Conservation (phyloP, 2,329 filamentous ascomycete genomes). For the Colletotrichum lini region DNA sequence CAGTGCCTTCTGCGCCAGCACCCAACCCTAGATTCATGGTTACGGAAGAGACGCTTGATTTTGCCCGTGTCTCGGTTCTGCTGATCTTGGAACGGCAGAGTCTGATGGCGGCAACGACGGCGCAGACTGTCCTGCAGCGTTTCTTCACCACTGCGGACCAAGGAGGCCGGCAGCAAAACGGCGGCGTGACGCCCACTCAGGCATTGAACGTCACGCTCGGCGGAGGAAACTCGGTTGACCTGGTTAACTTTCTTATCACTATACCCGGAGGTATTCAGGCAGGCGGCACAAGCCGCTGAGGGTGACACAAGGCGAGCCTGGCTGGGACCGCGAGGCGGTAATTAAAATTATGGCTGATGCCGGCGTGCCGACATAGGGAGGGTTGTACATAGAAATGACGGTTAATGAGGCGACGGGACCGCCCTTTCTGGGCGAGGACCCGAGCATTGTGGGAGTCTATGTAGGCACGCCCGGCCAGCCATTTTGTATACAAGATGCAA, state of each 20-base stretch:
- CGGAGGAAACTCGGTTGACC: conserved; percentile 62
- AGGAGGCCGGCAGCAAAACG: conserved; percentile 48
- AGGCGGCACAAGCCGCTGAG: conserved; percentile 31
- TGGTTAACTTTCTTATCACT: conserved; percentile 63
- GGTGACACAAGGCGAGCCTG: conserved; percentile 43
- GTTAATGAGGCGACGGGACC: conserved; percentile 35
- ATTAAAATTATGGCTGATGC: conserved; percentile 34
- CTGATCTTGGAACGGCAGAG: conserved; percentile 72
- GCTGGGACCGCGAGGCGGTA: conserved; percentile 19
- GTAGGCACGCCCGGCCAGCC: conserved; percentile 40
- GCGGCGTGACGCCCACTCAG: conserved; percentile 50
- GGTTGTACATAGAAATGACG: conserved; percentile 37
- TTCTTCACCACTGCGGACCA: conserved; percentile 64
- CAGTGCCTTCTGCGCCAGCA: conserved; percentile 26
- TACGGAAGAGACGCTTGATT: conserved; percentile 72
- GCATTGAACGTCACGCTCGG: conserved; percentile 61
- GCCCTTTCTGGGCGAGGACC: neutral
- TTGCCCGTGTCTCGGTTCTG: conserved; percentile 73
- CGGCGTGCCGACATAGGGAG: conserved; percentile 33
- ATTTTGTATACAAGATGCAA: conserved; percentile 49
- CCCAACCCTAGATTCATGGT: conserved; percentile 59
- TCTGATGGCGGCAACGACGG: conserved; percentile 64
- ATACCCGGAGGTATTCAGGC: conserved; percentile 42
- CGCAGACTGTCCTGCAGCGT: conserved; percentile 67
- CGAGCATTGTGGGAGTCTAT: conserved; percentile 16